phyloP scores from a whole-genome alignment of 2,329 filamentous ascomycete genomes.

The Colletotrichum plurivorum region DNA sequence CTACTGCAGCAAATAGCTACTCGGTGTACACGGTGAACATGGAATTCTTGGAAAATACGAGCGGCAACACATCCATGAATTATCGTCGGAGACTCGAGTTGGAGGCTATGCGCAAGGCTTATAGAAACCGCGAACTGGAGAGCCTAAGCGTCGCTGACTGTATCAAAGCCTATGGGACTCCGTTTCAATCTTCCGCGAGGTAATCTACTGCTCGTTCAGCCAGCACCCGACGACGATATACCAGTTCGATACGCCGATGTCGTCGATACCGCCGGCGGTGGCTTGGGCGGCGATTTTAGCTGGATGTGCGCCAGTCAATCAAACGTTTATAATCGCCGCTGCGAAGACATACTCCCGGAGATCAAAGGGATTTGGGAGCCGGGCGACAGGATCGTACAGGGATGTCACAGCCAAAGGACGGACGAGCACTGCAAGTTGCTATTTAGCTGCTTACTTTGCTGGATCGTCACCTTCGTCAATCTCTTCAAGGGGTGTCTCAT shows the following conservation, averaged over 20 bases:
- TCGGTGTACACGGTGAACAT: accelerated
- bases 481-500: slow-evolving; percentile 2
- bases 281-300: background rate
- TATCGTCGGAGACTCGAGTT: too few species aligned
- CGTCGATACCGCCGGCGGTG: too few species aligned
- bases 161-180: background rate
- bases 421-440: slow-evolving; percentile 3
- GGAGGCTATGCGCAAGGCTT: background rate
- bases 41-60: too few species aligned
- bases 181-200: slow-evolving; percentile 4
- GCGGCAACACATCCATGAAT: too few species aligned
- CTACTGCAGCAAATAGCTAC: background rate
- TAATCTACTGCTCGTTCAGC: background rate
- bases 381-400: too few species aligned
- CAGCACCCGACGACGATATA: too few species aligned
- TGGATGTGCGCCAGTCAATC: background rate
- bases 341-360: too few species aligned
- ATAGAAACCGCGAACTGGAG: background rate
- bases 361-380: too few species aligned
- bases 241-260: too few species aligned
- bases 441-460: slow-evolving; percentile 1
- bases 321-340: too few species aligned
- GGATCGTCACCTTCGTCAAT: background rate
- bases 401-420: background rate
- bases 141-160: background rate